Evolutionary conservation across 179 eudicot genomes (phyloP), one percentile per base, ranked within the genome.

Genomic region (Heliamphora pulchella): DNA sequence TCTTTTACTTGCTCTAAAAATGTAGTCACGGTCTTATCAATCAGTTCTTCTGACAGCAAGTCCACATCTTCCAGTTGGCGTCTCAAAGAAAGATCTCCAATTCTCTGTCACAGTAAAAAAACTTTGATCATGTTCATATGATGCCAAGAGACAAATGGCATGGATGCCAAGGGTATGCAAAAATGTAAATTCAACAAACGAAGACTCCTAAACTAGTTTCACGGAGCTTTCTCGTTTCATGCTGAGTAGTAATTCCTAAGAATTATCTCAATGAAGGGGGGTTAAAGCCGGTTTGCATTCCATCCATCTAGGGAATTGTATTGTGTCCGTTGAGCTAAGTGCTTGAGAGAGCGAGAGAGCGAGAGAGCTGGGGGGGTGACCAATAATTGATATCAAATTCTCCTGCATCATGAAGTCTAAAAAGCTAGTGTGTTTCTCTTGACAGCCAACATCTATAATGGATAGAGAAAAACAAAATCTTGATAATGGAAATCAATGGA

Each of bases 1-100:
- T 93, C 96, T 87, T 88, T 90, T 53, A 81, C 89, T 93, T 95
- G 97, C 76, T 87, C 93, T 76, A 93, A 51, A 77, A 93, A 96
- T 22, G 57, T 81, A 31, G 83, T 81, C 80, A 92, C 76, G 2
- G 88, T 85, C 51, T 71, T 77, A 44, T 93, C 97, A 43, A 96
- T 91, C 20, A 90, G 53, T 74, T 93, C 97, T 84, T 93, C 98
- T 3, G 97, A 78, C 44, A 96, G 87, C 0, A 86, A 67, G 58
- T 87, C 91, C 17, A 78, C 77, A 46, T 93, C 90, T 61, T 91
- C 89, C 41, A 95, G 86, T 83, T 92, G 86, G 69, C 83, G 87
- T 86, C 98, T 93, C 87, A 95, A 82, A 7, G 88, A 66, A 46
- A 79, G 86, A 82, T 94, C 85, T 43, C 74, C 88, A 80, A 96